Evolutionary conservation across 2,329 filamentous ascomycete genomes (phyloP).

Genomic region (Colletotrichum tamarilloi): DNA sequence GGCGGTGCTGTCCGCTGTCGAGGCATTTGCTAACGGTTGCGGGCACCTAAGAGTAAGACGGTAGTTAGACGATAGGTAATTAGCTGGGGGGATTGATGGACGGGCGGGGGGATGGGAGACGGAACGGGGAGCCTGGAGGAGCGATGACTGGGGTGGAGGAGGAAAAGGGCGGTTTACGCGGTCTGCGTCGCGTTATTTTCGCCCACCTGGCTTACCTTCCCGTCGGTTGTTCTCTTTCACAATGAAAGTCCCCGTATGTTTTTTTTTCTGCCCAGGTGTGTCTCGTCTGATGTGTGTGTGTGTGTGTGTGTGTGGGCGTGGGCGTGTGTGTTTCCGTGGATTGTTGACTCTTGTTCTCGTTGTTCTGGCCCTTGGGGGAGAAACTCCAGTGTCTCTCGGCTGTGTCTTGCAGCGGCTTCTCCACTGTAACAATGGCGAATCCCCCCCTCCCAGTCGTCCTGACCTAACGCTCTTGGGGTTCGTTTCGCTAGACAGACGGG

Average conservation of each 20-base stretch:
- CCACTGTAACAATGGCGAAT: conserved; percentile 15
- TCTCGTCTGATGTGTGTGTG: no score
- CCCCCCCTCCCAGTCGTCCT: not conserved
- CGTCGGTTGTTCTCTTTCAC: not conserved
- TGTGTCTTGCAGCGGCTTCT: conserved; percentile 21
- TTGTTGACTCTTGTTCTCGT: not conserved
- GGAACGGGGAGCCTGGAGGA: not conserved
- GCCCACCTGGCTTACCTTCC: not conserved
- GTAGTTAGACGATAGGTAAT: not conserved
- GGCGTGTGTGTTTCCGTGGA: no score
- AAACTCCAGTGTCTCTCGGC: not conserved
- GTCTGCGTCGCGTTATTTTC: conserved; percentile 19
- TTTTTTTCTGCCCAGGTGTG: not conserved
- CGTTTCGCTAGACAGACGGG: not conserved
- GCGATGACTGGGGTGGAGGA: not conserved
- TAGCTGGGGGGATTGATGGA: not conserved
- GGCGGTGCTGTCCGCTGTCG: not conserved
- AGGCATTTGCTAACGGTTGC: not conserved
- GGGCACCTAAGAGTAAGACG: no score
- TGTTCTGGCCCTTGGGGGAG: not conserved
- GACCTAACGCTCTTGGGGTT: not conserved
- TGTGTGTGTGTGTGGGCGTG: no score
- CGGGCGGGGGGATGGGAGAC: no score
- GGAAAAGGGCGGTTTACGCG: conserved; percentile 21
- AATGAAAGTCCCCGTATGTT: no score